These are phyloP conservation scores for Myriosclerotinia duriaeana DNA, from an alignment of 2,329 filamentous ascomycete species.

Conservation along the genomic window DNA sequence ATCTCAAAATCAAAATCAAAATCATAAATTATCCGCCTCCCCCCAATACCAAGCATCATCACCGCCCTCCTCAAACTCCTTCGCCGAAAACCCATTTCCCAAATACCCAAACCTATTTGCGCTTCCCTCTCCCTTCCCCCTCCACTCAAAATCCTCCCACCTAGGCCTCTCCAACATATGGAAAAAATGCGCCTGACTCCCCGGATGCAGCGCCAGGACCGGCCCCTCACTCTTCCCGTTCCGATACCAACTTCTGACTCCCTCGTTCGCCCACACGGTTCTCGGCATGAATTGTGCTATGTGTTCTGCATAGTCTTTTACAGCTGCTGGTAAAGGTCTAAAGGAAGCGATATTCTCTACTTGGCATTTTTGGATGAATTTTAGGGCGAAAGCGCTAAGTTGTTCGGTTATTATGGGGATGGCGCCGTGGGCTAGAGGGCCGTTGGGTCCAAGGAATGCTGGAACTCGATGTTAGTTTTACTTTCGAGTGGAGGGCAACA, in stretches of 20 bases:
- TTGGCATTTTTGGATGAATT: constrained; percentile 47
- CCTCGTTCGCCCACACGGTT: constrained; percentile 27
- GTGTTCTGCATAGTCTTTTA: constrained; percentile 40
- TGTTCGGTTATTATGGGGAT: constrained; percentile 46
- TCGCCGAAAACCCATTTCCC: constrained; percentile 27
- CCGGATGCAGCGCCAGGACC: constrained; percentile 29
- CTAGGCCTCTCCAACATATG: constrained; percentile 22
- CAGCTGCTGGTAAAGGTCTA: constrained; percentile 43
- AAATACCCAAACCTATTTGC: constrained; percentile 27
- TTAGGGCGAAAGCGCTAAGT: constrained; percentile 50
- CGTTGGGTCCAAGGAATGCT: constrained; percentile 40
- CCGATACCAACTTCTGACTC: constrained; percentile 35
- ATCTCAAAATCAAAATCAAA: not conserved
- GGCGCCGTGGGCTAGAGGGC: constrained; percentile 38
- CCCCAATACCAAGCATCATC: constrained; percentile 24
- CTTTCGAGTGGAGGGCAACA: no score
- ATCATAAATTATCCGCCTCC: constrained; percentile 3
- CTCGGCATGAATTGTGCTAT: constrained; percentile 37
- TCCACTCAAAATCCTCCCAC: constrained; percentile 27
- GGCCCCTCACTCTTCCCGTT: constrained; percentile 25
- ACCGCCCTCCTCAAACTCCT: constrained; percentile 12
- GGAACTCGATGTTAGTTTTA: no score
- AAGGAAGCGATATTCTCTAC: constrained; percentile 46
- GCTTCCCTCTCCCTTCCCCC: not conserved
- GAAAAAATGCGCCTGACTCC: constrained; percentile 28